phyloP scores from a whole-genome alignment of 805 yeast genomes.

The Phaffomyces opuntiae region DNA sequence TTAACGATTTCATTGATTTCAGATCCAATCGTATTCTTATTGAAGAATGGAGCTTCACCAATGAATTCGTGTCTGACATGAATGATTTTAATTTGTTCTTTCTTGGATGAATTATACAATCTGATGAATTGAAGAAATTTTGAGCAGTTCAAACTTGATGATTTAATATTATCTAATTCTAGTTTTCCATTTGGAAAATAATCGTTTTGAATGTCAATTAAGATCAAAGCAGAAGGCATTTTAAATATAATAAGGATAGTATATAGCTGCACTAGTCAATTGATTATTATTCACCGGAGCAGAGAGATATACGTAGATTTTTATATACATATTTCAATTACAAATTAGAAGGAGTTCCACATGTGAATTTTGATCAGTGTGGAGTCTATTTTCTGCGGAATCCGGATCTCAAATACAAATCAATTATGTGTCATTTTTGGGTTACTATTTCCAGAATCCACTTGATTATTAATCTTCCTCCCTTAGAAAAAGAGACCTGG shows the following conservation, averaged over 20 bases:
- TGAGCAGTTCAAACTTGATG: constrained; percentile 9
- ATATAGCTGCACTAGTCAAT: background rate
- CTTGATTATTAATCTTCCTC: too few relatives aligned
- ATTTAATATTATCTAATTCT: constrained; percentile 8
- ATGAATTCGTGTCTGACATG: constrained; percentile 12
- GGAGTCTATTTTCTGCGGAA: too few relatives aligned
- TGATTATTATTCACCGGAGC: too few relatives aligned
- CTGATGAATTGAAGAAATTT: constrained; percentile 10
- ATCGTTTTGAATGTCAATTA: constrained; percentile 18
- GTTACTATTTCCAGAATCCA: too few relatives aligned
- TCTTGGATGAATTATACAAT: background rate
- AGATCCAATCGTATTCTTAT: constrained; percentile 6
- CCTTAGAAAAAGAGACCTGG: too few relatives aligned
- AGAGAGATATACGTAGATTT: too few relatives aligned
- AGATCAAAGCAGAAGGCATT: constrained; percentile 7
- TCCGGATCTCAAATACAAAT: too few relatives aligned
- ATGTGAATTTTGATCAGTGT: too few relatives aligned
- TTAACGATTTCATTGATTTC: constrained; percentile 9
- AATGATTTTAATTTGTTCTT: constrained; percentile 5
- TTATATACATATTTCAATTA: too few relatives aligned
- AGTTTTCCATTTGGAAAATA: constrained; percentile 13
- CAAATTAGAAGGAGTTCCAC: too few relatives aligned
- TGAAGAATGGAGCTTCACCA: constrained; percentile 8
- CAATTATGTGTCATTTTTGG: too few relatives aligned
- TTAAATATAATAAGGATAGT: background rate